Percentiles rank a stretch among this genome's conserved stretches.
phyloP scores from a whole-genome alignment of 2,329 filamentous ascomycete genomes.

The Monilinia polystroma region DNA sequence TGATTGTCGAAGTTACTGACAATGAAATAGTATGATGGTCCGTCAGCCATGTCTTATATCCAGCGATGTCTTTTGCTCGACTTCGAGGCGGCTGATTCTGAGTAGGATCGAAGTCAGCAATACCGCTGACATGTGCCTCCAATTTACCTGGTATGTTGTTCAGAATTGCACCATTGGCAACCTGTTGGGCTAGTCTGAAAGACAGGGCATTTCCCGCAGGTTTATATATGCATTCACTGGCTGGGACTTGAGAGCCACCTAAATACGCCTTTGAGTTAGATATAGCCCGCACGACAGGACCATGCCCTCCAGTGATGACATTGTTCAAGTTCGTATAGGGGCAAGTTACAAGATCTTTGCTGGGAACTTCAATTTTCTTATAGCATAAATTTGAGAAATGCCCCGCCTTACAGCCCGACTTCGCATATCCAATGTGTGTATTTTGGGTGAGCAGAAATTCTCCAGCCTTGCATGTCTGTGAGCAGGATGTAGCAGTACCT shows the following conservation, averaged over 20 bases:
- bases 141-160: constrained; percentile 4
- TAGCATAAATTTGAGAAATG: background rate
- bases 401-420: background rate
- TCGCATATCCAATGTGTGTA: constrained; percentile 1
- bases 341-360: background rate
- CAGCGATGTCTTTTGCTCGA: background rate
- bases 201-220: background rate
- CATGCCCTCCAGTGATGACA: background rate
- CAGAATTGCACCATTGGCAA: background rate
- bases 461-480: background rate
- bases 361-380: background rate
- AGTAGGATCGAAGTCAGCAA: background rate
- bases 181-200: background rate
- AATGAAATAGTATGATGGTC: background rate
- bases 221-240: background rate
- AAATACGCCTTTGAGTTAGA: background rate
- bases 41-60: background rate
- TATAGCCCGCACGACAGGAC: background rate
- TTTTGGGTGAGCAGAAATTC: background rate
- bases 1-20: background rate
- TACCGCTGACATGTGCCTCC: background rate
- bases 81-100: background rate
- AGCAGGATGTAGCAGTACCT: background rate
- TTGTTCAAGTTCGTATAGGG: constrained; percentile 1
- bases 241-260: background rate